These are phyloP conservation scores for Magnolia changhungtana DNA, from an alignment of 164 flowering plant species.

Conservation along the genomic window DNA sequence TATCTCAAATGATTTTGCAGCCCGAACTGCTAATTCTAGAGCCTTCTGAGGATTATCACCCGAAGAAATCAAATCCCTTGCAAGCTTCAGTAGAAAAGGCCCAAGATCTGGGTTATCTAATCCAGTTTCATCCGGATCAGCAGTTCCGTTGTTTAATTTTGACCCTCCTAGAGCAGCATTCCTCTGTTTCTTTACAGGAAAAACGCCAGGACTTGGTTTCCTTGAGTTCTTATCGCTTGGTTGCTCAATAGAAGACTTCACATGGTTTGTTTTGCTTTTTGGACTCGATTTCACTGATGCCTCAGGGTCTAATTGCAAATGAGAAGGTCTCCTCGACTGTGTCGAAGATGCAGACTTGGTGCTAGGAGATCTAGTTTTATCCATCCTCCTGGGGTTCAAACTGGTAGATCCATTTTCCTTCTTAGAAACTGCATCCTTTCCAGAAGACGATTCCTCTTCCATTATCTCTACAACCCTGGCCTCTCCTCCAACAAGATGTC, in stretches of 20 bases:
- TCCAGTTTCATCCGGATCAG: slow-evolving; percentile 43
- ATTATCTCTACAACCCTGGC: slow-evolving; percentile 66
- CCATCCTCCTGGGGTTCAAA: slow-evolving; percentile 20
- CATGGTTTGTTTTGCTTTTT: slow-evolving; percentile 36
- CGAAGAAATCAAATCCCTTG: slow-evolving; percentile 72
- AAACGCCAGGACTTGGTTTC: slow-evolving; percentile 30
- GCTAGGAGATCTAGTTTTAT: slow-evolving; percentile 30
- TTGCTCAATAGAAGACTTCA: slow-evolving; percentile 48
- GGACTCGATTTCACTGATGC: slow-evolving; percentile 40
- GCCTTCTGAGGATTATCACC: slow-evolving; percentile 78
- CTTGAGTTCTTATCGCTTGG: slow-evolving; percentile 27
- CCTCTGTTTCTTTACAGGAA: slow-evolving; percentile 40
- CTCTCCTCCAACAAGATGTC: slow-evolving; percentile 82
- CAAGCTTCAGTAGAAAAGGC: slow-evolving; percentile 80
- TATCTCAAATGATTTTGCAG: slow-evolving; percentile 76
- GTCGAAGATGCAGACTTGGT: slow-evolving; percentile 37
- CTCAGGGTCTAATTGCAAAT: slow-evolving; percentile 33
- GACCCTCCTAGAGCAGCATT: slow-evolving; percentile 28
- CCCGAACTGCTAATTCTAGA: slow-evolving; percentile 72
- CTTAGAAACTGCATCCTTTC: slow-evolving; percentile 37
- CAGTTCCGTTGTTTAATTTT: slow-evolving; percentile 41
- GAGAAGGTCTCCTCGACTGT: slow-evolving; percentile 37
- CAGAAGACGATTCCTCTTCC: slow-evolving; percentile 35
- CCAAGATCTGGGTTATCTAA: slow-evolving; percentile 70
- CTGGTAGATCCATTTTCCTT: slow-evolving; percentile 33